Percentiles rank a stretch among this genome's conserved stretches.
Conservation (phyloP, 73 alveolate species). For the Paramecium tetraurelia region DNA sequence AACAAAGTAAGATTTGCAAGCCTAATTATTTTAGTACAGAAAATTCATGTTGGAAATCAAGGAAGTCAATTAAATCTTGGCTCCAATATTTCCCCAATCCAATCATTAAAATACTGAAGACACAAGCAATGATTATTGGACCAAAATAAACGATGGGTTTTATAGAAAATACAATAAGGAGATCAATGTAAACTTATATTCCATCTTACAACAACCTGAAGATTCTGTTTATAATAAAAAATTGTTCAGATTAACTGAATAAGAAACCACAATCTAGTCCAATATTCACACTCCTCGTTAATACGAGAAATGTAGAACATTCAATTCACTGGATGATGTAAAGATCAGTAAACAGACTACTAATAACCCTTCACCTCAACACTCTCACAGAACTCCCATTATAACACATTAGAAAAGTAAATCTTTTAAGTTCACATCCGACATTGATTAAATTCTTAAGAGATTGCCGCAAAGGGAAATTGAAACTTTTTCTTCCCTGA, state of each 20-base stretch:
- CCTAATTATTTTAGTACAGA: not conserved
- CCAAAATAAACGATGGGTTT: not conserved
- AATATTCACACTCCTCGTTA: slow-evolving; percentile 2
- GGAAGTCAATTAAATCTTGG: not conserved
- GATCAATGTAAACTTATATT: not conserved
- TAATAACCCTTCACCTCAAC: not conserved
- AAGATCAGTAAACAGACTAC: not conserved
- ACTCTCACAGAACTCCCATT: not conserved
- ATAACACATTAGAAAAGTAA: not conserved
- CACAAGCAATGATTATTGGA: not conserved
- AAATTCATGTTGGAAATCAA: not conserved
- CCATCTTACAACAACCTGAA: not conserved
- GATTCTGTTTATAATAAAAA: not conserved
- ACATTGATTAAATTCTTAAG: not conserved
- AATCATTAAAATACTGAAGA: not conserved
- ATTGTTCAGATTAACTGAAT: not conserved
- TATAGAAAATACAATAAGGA: not conserved
- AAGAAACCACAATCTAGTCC: not conserved
- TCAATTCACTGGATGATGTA: not conserved
- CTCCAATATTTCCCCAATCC: not conserved
- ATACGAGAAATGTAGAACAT: not conserved
- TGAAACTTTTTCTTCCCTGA: not conserved
- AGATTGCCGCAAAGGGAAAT: not conserved
- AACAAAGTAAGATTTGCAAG: not conserved
- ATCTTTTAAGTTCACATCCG: not conserved